Evolutionary conservation across 176 grass and related monocot genomes (phyloP), one percentile per base, ranked within the genome.

Genomic region (Canna indica): DNA sequence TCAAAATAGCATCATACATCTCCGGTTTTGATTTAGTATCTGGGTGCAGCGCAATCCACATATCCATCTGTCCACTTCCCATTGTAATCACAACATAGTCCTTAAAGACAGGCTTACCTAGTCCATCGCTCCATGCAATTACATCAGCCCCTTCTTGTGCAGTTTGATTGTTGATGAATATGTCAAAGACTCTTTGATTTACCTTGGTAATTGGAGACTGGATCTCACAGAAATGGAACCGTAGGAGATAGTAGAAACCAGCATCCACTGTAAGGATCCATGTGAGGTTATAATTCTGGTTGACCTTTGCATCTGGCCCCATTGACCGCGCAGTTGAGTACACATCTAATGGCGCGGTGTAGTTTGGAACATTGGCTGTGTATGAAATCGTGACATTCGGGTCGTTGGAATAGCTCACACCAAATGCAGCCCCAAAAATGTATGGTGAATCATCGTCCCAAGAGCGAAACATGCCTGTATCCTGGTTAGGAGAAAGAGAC

Each of bases 211-310:
- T 88, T 1, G 74, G 77, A 52, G 83, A 84, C 64, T 90, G 82
- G 36, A 86, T 88, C 83, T 95, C 91, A 2, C 91, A 95, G 73
- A 95, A 95, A 69, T 91, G 91, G 46, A 95, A 82, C 68, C 91
- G 83, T 12, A 95, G 25, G 10, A 95, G 77, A 65, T 95, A 91
- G 20, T 0, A 48, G 41, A 85, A 88, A 9, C 78, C 82, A 0
- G 82, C 85, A 70, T 95, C 91, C 27, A 91, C 30, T 0, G 54
- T 36, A 25, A 95, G 79, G 47, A 75, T 78, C 91, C 91, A 95
- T 31, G 91, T 88, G 25, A 95, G 87, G 53, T 95, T 95, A 69
- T 85, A 88, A 34, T 88, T 91, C 64, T 86, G 58, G 57, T 95
- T 91, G 62, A 88, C 18, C 34, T 73, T 47, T 38, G 85, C 15